A percentile compares a stretch with the other conserved stretches of the same genome.
phyloP scores from a whole-genome alignment of 2,329 filamentous ascomycete genomes.

The Aspergillus glaucus region DNA sequence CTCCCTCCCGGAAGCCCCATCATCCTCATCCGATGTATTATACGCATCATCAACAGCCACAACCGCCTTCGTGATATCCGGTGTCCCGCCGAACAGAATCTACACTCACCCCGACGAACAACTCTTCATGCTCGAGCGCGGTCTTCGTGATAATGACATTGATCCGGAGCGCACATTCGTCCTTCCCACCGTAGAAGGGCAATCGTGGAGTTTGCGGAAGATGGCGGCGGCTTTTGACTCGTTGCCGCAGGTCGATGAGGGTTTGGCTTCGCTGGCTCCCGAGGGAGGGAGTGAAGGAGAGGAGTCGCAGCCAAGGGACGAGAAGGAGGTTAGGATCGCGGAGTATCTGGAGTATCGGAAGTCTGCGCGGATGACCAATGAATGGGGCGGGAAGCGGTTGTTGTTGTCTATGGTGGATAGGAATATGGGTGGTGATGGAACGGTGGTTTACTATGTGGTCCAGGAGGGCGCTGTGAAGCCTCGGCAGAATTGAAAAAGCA shows the following conservation, averaged over 20 bases:
- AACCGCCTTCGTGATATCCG: conserved; percentile 50
- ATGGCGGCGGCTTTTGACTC: conserved; percentile 54
- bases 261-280: conserved; percentile 7
- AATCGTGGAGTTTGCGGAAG: conserved; percentile 53
- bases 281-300: conserved; percentile 17
- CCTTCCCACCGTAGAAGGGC: conserved; percentile 52
- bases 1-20: conserved; percentile 3
- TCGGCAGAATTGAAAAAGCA: conserved; percentile 48
- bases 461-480: conserved; percentile 61
- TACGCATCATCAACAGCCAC: conserved; percentile 14
- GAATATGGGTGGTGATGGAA: conserved; percentile 50
- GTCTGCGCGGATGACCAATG: conserved; percentile 20
- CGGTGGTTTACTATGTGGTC: conserved; percentile 59
- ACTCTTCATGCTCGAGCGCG: conserved; percentile 50
- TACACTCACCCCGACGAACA: conserved; percentile 63
- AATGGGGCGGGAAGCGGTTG: conserved; percentile 48
- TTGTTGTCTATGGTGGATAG: conserved; percentile 52
- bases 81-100: conserved; percentile 53
- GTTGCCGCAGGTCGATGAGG: conserved; percentile 27
- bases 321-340: conserved; percentile 22
- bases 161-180: conserved; percentile 53
- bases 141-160: conserved; percentile 42
- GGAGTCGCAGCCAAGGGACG: conserved; percentile 16
- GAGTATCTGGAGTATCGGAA: conserved; percentile 27
- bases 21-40: not conserved